Evolutionary conservation across 1,139 yeast species (phyloP).

Genomic region (Zygosaccharomyces sapae): DNA sequence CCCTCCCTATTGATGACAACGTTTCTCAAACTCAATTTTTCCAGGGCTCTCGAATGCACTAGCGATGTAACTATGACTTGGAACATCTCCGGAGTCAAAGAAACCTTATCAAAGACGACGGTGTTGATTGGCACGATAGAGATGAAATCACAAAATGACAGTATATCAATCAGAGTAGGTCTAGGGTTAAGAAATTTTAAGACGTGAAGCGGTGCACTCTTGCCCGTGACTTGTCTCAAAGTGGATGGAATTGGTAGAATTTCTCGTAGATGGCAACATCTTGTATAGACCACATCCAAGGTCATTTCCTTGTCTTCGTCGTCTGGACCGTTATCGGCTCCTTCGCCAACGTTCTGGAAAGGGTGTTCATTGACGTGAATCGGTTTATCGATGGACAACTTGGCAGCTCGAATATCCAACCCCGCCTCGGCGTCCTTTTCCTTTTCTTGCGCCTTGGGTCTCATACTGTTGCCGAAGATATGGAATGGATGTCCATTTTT

Average conservation of each 20-base stretch:
- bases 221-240: constrained; percentile 68
- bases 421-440: constrained; percentile 13
- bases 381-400: constrained; percentile 53
- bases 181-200: constrained; percentile 79
- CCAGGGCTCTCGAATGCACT: constrained; percentile 52
- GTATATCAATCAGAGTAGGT: constrained; percentile 84
- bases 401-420: constrained; percentile 36
- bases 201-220: constrained; percentile 68
- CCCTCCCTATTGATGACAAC: constrained; percentile 66
- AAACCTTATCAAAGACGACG: constrained; percentile 76
- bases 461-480: constrained; percentile 7
- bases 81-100: constrained; percentile 77
- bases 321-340: constrained; percentile 9
- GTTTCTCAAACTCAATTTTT: constrained; percentile 72
- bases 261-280: constrained; percentile 73
- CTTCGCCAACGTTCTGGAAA: constrained; percentile 35
- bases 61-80: constrained; percentile 63
- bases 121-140: constrained; percentile 78
- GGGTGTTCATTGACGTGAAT: constrained; percentile 65
- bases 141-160: constrained; percentile 83
- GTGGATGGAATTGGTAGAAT: constrained; percentile 75
- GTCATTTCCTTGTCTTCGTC: constrained; percentile 40
- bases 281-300: constrained; percentile 63
- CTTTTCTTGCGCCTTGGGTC: constrained; percentile 4
- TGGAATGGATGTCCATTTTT: constrained; percentile 10